A percentile compares a stretch with the other conserved stretches of the same genome.
Conservation (phyloP, 2,329 filamentous ascomycete genomes). For the Zasmidium angulare region DNA sequence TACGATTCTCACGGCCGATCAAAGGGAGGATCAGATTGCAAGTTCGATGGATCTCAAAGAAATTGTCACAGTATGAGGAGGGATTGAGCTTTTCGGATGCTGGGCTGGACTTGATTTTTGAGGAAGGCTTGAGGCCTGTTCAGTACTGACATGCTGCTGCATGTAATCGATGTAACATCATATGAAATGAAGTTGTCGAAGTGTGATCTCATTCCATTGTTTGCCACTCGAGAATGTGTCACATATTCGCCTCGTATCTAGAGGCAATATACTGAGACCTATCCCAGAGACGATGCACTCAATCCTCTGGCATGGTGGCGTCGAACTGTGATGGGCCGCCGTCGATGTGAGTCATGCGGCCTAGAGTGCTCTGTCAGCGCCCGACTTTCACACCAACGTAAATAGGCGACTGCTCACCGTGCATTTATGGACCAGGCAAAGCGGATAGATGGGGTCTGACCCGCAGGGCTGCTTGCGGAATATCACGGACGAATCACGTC, state of each 20-base stretch:
- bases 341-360: neutral
- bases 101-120: too few species aligned
- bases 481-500: neutral
- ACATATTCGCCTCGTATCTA: too few species aligned
- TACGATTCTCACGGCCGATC: neutral
- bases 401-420: neutral
- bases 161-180: too few species aligned
- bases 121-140: neutral
- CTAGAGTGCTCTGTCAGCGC: neutral
- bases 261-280: too few species aligned
- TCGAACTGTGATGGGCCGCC: neutral
- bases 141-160: too few species aligned
- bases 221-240: too few species aligned
- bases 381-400: neutral
- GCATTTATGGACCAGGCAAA: slow-evolving; percentile 6
- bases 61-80: slow-evolving; percentile 8
- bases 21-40: slow-evolving; percentile 2
- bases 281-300: neutral
- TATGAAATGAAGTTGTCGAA: too few species aligned
- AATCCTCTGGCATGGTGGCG: neutral
- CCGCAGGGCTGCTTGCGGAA: neutral
- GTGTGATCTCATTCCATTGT: too few species aligned
- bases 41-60: neutral
- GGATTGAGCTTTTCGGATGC: neutral
- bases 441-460: slow-evolving; percentile 6